phyloP scores from a whole-genome alignment of 148 eudicot genomes.

The Selenicereus undatus region DNA sequence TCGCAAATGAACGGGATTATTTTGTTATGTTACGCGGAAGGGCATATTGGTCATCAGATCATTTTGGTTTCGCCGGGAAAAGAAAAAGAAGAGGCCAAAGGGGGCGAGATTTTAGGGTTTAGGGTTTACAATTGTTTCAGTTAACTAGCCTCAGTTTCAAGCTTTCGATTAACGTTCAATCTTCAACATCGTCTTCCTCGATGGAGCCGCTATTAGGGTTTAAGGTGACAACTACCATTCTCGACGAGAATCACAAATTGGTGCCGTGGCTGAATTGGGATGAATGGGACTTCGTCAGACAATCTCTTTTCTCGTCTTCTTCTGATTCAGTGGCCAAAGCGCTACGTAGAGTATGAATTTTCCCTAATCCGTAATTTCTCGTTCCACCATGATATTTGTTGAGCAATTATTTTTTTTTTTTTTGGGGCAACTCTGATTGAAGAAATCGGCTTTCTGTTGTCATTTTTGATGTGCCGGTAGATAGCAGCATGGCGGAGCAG shows the following conservation, averaged over 20 bases:
- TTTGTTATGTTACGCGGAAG: no score
- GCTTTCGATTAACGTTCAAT: no score
- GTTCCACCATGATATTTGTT: background rate
- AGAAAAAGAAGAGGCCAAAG: background rate
- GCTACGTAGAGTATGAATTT: slow-evolving; percentile 42
- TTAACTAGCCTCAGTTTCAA: background rate
- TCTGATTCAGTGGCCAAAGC: slow-evolving; percentile 45
- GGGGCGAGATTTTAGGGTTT: slow-evolving; percentile 16
- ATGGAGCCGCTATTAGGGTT: slow-evolving; percentile 22
- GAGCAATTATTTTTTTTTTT: background rate
- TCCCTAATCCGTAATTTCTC: background rate
- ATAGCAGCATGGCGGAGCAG: slow-evolving; percentile 78
- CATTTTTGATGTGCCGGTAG: slow-evolving; percentile 27
- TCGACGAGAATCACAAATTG: slow-evolving; percentile 33
- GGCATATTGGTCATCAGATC: no score
- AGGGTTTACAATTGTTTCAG: background rate
- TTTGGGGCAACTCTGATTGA: background rate
- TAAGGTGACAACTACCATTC: background rate
- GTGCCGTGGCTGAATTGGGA: slow-evolving; percentile 94
- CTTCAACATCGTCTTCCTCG: slow-evolving; percentile 9
- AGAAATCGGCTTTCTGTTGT: background rate
- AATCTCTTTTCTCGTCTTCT: slow-evolving; percentile 58
- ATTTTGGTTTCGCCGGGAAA: no score
- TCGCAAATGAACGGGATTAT: no score
- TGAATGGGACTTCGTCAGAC: slow-evolving; percentile 73